Base-by-base conservation (phyloP, 2,329 filamentous ascomycete species). In the Samsoniella hepiali region DNA sequence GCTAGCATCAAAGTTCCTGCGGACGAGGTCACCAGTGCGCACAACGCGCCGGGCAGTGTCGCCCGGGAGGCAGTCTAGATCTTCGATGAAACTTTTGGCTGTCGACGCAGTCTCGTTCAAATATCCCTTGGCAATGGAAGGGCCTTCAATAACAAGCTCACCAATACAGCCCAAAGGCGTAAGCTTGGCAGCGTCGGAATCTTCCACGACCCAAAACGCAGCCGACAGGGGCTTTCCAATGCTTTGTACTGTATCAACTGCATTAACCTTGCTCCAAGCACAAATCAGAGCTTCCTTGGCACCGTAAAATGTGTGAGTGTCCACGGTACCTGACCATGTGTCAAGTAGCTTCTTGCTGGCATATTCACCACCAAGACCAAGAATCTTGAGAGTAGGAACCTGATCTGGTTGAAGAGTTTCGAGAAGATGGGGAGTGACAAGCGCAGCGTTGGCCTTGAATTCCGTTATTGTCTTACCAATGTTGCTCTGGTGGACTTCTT, bases 101-200 rank as follows among this genome's bases (percentile, higher is more conserved):
- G 60, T 63, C 44, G 53, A 57, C 11, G 44, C n/a, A 2, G 58
- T 29, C 13, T 45, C 42, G 5, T 67, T 64, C 9, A 68, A 6
- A 22, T 68, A 68, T 1, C 66, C 83, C 17, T 79, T 75, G 22
- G 82, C 82, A n/a, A 87, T 78, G 32, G 80, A 77, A 3, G 81
- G 81, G 2, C 81, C 80, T 65, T 78, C 78, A 40, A 83, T 72
- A 5, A 79, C 68, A n/a, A 81, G 73, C 67, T 81, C 79, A 22
- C 79, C 79, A 1, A 66, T 31, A 1, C 61, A 64, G 2, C 72
- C 72, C 0, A 75, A 75, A 66, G 85, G 82, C 65, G 44, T 49
- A 22, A 59, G 44, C n/a, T 50, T 17, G 4, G 55, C 11, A 22
- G 13, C 13, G 10, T 34, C 55, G 4, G 22, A 31, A 10, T 42